Conservation (phyloP, 1,139 yeast species). For the Yamadazyma atmosphaerica region DNA sequence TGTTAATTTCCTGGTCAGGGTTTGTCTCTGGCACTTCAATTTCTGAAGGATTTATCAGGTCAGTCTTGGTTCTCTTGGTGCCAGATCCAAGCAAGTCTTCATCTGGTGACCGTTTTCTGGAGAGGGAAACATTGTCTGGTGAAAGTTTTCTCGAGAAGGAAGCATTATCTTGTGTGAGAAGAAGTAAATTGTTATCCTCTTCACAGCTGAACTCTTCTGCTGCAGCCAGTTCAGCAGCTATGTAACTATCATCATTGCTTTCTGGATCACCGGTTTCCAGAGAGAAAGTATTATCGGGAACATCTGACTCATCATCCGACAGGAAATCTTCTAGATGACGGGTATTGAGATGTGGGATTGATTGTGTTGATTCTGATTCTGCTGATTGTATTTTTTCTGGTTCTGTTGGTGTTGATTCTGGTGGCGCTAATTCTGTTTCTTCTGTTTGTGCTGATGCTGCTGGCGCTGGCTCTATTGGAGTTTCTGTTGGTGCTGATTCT, state of each 20-base stretch:
- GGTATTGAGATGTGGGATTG: no score
- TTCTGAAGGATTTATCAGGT: not conserved
- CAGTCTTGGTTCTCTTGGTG: not conserved
- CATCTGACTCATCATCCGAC: slow-evolving; percentile 9
- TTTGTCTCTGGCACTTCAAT: not conserved
- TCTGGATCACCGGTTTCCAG: slow-evolving; percentile 14
- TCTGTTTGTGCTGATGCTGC: not conserved
- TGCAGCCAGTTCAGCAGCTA: slow-evolving; percentile 5
- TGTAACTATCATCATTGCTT: slow-evolving; percentile 11
- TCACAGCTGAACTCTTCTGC: slow-evolving; percentile 8
- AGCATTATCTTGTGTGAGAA: not conserved
- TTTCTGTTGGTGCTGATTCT: not conserved
- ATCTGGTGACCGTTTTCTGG: not conserved
- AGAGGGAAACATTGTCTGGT: no score
- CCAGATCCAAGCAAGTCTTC: not conserved
- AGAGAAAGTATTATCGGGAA: slow-evolving; percentile 12
- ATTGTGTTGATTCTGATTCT: no score
- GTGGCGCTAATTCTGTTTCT: no score
- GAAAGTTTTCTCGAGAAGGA: no score
- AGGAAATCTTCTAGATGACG: no score
- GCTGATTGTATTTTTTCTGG: no score
- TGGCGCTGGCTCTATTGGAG: not conserved
- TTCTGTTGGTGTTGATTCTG: no score
- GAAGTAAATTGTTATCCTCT: not conserved
- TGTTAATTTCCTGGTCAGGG: not conserved